Base-by-base conservation (phyloP, 129 eudicot species). In the Pittosporum tobira region DNA sequence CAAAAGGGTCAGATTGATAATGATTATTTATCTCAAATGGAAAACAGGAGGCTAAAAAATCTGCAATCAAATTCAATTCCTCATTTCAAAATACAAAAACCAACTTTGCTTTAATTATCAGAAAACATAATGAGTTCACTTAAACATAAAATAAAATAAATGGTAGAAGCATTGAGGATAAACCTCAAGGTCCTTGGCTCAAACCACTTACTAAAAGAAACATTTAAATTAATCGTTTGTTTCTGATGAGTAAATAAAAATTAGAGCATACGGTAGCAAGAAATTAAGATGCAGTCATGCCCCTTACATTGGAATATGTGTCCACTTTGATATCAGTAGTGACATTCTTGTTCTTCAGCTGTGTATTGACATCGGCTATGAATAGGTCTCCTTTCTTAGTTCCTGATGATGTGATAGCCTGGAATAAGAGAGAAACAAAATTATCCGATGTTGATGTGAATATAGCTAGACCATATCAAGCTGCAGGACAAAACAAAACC, bases 301-400 rank as follows among this genome's bases (percentile, higher is more conserved):
- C n/a, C n/a, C 75, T 57, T 57, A 81, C 88, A 50, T 81, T 77
- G 54, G 88, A 81, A 48, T 50, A 57, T 0, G 88, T 77, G 63
- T 81, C 88, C 61, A 81, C 88, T 77, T 81, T 81, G 44, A 81
- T 28, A 57, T 81, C 88, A 37, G 79, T 68, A 7, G 88, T 81
- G 44, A 74, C 38, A n/a, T 77, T 77, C 73, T 71, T 74, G 77
- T 81, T 57, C 73, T 71, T 81, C 74, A 81, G 40, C 45, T 77
- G 79, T 30, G 88, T 77, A 45, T 52, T 73, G 50, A 81, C 71
- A 67, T 81, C 84, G 31, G 88, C 84, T 29, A 81, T 31, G 30
- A 81, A 74, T 2, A 73, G 59, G 2, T 81, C 88, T 25, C 88
- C 88, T 65, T 81, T 81, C 64, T 77, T 81, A 18, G 78, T 70